Evolutionary conservation across 768 basidiomycete species (phyloP).

Genomic region (Panaeolus papilionaceus): DNA sequence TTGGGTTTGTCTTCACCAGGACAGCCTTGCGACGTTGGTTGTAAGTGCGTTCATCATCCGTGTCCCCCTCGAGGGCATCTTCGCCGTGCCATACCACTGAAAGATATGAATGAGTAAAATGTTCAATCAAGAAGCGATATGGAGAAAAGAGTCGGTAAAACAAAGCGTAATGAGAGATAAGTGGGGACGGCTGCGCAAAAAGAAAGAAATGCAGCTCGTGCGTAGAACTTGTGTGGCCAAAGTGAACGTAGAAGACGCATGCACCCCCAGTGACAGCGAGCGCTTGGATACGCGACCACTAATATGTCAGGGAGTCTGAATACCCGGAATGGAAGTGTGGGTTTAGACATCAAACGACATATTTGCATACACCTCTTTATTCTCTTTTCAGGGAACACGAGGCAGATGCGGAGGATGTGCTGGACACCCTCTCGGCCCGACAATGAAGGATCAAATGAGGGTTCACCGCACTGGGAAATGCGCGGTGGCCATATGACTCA

Average conservation of each 20-base stretch:
- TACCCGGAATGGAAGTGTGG: conserved; percentile 18
- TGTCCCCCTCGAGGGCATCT: conserved; percentile 58
- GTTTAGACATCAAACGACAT: conserved; percentile 25
- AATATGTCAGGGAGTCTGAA: conserved; percentile 20
- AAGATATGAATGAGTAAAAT: conserved; percentile 22
- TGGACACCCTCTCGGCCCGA: not conserved
- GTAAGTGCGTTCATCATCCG: conserved; percentile 33
- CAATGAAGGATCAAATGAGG: conserved; percentile 3
- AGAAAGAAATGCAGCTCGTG: not conserved
- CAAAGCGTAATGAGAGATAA: conserved; percentile 13
- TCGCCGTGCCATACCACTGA: conserved; percentile 79
- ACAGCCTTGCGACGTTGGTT: conserved; percentile 38
- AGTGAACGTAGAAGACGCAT: not conserved
- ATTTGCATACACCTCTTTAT: conserved; percentile 34
- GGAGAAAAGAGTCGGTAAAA: conserved; percentile 3
- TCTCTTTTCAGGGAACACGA: conserved; percentile 29
- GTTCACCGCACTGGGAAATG: conserved; percentile 7
- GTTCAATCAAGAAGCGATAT: conserved; percentile 19
- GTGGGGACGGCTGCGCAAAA: not conserved
- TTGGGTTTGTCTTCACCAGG: conserved; percentile 29
- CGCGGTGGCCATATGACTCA: conserved; percentile 8
- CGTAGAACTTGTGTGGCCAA: not conserved
- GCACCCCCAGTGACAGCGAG: not conserved
- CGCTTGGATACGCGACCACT: conserved; percentile 15
- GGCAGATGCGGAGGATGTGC: conserved; percentile 34